phyloP scores from a whole-genome alignment of 2,329 filamentous ascomycete genomes.

The Arthrobotrys conoides region DNA sequence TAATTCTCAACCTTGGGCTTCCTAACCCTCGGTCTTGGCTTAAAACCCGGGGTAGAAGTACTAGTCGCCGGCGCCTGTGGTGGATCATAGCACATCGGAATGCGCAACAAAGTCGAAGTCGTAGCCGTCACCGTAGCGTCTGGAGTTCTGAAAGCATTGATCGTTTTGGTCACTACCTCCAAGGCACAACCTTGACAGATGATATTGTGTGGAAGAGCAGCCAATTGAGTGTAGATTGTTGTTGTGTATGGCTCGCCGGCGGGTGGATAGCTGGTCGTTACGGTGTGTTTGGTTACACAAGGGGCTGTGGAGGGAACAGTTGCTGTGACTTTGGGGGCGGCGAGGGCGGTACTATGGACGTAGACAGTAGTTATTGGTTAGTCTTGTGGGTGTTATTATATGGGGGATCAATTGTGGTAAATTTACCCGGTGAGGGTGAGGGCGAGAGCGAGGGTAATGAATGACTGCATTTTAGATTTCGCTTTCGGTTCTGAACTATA shows the following conservation, averaged over 20 bases:
- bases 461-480: background rate
- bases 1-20: background rate
- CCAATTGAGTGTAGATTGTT: slow-evolving; percentile 16
- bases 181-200: slow-evolving; percentile 26
- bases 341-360: background rate
- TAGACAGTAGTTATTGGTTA: too few relatives aligned
- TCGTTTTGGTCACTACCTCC: slow-evolving; percentile 8
- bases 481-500: too few relatives aligned
- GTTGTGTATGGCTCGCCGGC: slow-evolving; percentile 14
- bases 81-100: slow-evolving; percentile 29
- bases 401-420: background rate
- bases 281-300: slow-evolving; percentile 32
- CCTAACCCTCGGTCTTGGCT: background rate
- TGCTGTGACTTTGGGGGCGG: background rate
- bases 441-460: background rate
- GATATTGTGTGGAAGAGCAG: slow-evolving; percentile 29
- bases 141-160: slow-evolving; percentile 2
- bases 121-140: slow-evolving; percentile 21
- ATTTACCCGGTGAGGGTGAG: background rate
- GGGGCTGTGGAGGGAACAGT: background rate
- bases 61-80: background rate
- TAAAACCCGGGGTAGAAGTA: background rate
- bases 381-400: background rate
- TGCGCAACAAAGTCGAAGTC: background rate
- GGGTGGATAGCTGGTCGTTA: slow-evolving; percentile 28